phyloP scores from a whole-genome alignment of 306 rosid species.

The Cicer chorassanicum region DNA sequence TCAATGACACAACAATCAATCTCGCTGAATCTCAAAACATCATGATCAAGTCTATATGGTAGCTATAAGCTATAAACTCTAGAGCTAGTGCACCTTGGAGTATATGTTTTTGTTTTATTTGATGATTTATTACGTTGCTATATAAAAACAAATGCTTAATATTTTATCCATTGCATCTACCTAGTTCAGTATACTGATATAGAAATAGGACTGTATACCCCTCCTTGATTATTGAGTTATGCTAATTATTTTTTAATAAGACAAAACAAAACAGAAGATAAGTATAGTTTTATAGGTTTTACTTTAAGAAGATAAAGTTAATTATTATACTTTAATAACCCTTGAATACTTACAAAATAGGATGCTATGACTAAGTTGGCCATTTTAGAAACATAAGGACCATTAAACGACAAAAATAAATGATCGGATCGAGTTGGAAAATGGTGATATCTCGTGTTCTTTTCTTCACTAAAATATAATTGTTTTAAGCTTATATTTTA shows the following conservation, averaged over 20 bases:
- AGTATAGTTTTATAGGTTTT: conserved; percentile 2
- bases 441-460: conserved; percentile 44
- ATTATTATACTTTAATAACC: neutral
- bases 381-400: conserved; percentile 39
- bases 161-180: conserved; percentile 9
- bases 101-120: conserved; percentile 37
- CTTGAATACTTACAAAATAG: conserved; percentile 43
- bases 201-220: conserved; percentile 1
- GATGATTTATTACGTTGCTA: conserved; percentile 43
- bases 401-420: conserved; percentile 50
- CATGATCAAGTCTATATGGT: conserved; percentile 40
- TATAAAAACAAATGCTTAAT: conserved; percentile 46
- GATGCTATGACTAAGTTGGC: conserved; percentile 41
- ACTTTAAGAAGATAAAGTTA: neutral
- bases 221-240: conserved; percentile 46
- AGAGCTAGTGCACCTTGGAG: conserved; percentile 39
- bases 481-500: neutral
- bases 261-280: conserved; percentile 31
- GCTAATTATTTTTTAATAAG: conserved; percentile 25
- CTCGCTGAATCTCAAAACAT: conserved; percentile 43
- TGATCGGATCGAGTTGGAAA: conserved; percentile 60
- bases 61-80: conserved; percentile 38
- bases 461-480: conserved; percentile 28
- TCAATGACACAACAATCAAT: neutral
- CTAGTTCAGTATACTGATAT: conserved; percentile 16